Evolutionary conservation across 1,139 yeast genomes (phyloP), one percentile per base, ranked within the genome.

Genomic region (Debaryomyces nepalensis): DNA sequence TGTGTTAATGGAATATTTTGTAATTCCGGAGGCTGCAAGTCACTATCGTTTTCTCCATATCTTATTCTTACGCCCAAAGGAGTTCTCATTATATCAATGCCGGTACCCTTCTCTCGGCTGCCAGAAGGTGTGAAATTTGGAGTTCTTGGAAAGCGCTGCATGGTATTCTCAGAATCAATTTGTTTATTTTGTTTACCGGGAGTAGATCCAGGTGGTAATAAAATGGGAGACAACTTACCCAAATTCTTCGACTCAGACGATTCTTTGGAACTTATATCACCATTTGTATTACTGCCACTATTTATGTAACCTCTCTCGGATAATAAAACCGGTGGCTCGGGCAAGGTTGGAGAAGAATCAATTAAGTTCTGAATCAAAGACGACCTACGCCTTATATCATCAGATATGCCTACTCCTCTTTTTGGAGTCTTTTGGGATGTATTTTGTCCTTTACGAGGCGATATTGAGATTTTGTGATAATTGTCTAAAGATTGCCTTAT

Each of bases 291-390:
- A 39, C 30, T 34, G 36, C 48, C 30, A 41, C 44, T 41, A 20
- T 40, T 42, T 6, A 40, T 31, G 43, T 46, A 41, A 1, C 63
- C 67, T 20, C 64, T 44, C 39, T 70, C 77, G 2, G 76, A 70
- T 35, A 62, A 56, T 19, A 73, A 55, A 5, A 68, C 60, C 2
- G 78, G 78, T 3, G 77, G 75, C 44, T 71, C 73, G 0, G 79
- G 79, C 22, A 75, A 66, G 8, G 79, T 74, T 0, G 82, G 82
- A 1, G 81, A 77, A 0, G 81, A 76, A 44, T 75, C 73, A 37
- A 71, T 58, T 34, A 70, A 64, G 37, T 67, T 65, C 42, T 71
- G 72, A 12, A 75, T 70, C 51, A 72, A 57, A 19, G 77, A 66
- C 5, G 77, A 69, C 39, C 79, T 57, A 37, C 67, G 55, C 20